Base-by-base conservation (phyloP, 768 basidiomycete species). In the Russula olivacea region DNA sequence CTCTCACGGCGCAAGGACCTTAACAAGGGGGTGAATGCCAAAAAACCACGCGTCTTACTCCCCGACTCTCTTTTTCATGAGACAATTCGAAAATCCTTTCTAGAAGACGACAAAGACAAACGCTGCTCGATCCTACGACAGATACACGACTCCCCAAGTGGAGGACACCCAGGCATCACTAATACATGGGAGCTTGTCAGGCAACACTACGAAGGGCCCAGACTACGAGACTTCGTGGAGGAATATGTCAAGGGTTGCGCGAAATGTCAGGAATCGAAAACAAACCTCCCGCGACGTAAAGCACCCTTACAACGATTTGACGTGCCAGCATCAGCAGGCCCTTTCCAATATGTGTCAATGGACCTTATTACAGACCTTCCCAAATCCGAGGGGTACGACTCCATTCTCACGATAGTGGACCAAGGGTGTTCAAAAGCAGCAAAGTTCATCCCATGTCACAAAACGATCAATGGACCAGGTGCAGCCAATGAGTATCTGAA, bases 241-340 rank as follows among this genome's bases (percentile, higher is more conserved):
- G n/a, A n/a, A n/a, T n/a, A n/a, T n/a, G n/a, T n/a, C n/a, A n/a
- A n/a, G n/a, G n/a, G n/a, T n/a, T n/a, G n/a, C n/a, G n/a, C n/a
- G n/a, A n/a, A n/a, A n/a, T n/a, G n/a, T n/a, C n/a, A n/a, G n/a
- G n/a, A n/a, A n/a, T n/a, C n/a, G n/a, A n/a, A n/a, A n/a, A 6
- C 41, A 1, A 41, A 15, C 2, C 1, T 17, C 0, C 6, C 4
- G 0, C 3, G 6, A 41, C 2, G 3, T 19, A 6, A 19, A 41
- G 41, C 41, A 4, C 41, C 41, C 17, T n/a, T 41, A 0, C 41
- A 41, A 41, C 14, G 5, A 7, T 41, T 41, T 5, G 6, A 41
- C 4, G 17, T 6, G 0, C 17, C 2, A 2, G 14, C 17, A 0
- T 19, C 17, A 19, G 8, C 23, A 1, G n/a, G n/a, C 0, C n/a